These are phyloP conservation scores for Setomelanomma holmii DNA, from an alignment of 2,329 filamentous ascomycete species.

Conservation along the genomic window DNA sequence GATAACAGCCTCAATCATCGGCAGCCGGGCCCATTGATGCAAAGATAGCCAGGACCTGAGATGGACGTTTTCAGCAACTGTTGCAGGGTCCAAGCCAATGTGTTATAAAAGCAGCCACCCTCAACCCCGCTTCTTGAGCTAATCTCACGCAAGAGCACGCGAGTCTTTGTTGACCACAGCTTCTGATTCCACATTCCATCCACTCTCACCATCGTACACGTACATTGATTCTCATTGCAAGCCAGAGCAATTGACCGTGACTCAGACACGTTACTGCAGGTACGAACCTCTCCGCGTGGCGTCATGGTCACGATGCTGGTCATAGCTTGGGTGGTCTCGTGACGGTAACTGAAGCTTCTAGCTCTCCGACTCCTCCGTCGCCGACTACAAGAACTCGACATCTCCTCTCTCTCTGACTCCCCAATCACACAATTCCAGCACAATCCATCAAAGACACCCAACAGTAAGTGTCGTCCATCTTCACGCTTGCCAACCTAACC, in stretches of 20 bases:
- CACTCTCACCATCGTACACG: conserved; percentile 5
- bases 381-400: conserved; percentile 37
- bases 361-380: conserved; percentile 32
- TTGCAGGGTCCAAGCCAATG: conserved; percentile 6
- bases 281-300: conserved; percentile 21
- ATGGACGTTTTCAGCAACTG: conserved; percentile 17
- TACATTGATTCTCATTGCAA: background rate
- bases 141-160: conserved; percentile 15
- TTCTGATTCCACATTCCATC: conserved; percentile 7
- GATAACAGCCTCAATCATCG: conserved; percentile 8
- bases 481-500: background rate
- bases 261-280: conserved; percentile 31
- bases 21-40: conserved; percentile 1
- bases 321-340: conserved; percentile 41
- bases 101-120: conserved; percentile 22
- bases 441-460: conserved; percentile 25
- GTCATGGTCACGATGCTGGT: conserved; percentile 26
- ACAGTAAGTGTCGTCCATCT: conserved; percentile 36
- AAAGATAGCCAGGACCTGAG: conserved; percentile 6
- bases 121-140: conserved; percentile 22
- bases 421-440: conserved; percentile 14
- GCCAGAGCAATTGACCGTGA: conserved; percentile 12
- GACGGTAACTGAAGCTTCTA: conserved; percentile 42
- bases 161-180: conserved; percentile 24
- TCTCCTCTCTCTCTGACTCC: conserved; percentile 25